Conservation (phyloP, 345 rosid genomes). For the Pugionium cornutum region DNA sequence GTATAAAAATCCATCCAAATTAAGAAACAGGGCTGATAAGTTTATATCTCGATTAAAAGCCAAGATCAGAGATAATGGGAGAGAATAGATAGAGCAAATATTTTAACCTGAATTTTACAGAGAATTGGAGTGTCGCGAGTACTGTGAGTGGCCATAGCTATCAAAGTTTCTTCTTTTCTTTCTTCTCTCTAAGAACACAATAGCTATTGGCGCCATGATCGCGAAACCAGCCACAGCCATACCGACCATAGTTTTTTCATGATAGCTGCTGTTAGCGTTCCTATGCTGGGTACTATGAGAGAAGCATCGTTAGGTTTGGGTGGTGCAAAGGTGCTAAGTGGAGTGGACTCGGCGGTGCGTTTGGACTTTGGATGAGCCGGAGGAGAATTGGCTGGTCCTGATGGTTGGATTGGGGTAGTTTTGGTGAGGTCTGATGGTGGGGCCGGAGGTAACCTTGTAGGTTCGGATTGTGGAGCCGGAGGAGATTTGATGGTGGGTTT, state of each 20-base stretch:
- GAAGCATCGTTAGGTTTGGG: slow-evolving; percentile 28
- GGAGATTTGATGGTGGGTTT: slow-evolving; percentile 23
- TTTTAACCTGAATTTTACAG: slow-evolving; percentile 56
- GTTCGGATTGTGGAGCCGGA: slow-evolving; percentile 31
- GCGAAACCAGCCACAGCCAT: slow-evolving; percentile 49
- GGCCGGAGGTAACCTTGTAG: slow-evolving; percentile 27
- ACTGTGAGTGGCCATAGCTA: slow-evolving; percentile 34
- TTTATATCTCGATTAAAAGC: no score
- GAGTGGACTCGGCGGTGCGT: slow-evolving; percentile 20
- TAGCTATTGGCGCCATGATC: slow-evolving; percentile 51
- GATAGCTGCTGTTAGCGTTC: not conserved
- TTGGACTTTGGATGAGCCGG: slow-evolving; percentile 16
- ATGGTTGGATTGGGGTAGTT: slow-evolving; percentile 33
- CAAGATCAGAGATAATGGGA: no score
- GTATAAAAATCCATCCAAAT: slow-evolving; percentile 56
- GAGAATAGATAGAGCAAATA: not conserved
- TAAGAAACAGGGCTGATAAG: slow-evolving; percentile 5
- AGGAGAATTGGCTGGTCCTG: slow-evolving; percentile 28
- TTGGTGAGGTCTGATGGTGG: slow-evolving; percentile 39
- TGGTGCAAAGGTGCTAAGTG: not conserved
- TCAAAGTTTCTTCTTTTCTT: slow-evolving; percentile 47
- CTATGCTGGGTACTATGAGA: slow-evolving; percentile 18
- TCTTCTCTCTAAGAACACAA: slow-evolving; percentile 43
- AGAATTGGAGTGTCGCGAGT: slow-evolving; percentile 53
- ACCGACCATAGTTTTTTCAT: slow-evolving; percentile 37